A percentile compares a stretch with the other conserved stretches of the same genome.
Conservation (phyloP, 2,329 filamentous ascomycete genomes). For the Claviceps spartinae region DNA sequence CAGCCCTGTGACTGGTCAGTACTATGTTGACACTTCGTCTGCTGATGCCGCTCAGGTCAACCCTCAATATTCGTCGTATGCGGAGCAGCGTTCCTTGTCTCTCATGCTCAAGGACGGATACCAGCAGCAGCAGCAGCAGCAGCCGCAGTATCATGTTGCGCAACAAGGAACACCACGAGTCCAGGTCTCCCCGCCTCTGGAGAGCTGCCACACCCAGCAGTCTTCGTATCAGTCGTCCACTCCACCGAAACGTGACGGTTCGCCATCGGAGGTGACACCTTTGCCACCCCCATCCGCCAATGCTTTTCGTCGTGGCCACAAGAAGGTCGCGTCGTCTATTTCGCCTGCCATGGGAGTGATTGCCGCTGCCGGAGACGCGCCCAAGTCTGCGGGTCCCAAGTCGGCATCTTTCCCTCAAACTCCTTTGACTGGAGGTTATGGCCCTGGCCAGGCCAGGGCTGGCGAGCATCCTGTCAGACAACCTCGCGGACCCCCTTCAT, state of each 20-base stretch:
- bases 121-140: constrained; percentile 22
- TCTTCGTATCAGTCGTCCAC: constrained; percentile 47
- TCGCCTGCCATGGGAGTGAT: constrained; percentile 26
- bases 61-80: constrained; percentile 24
- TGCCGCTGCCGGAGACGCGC: constrained; percentile 27
- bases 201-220: constrained; percentile 36
- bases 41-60: constrained; percentile 27
- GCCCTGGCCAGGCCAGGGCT: constrained; percentile 80
- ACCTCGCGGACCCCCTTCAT: constrained; percentile 77
- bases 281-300: constrained; percentile 80
- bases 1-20: constrained; percentile 77
- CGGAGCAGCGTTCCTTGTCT: constrained; percentile 32
- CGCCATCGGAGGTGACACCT: constrained; percentile 53
- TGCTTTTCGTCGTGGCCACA: constrained; percentile 85
- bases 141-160: constrained; percentile 25
- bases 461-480: constrained; percentile 91
- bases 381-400: constrained; percentile 57
- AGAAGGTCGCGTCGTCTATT: constrained; percentile 66
- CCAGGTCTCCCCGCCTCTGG: constrained; percentile 69
- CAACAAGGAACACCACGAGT: constrained; percentile 53
- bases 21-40: constrained; percentile 58
- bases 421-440: constrained; percentile 73
- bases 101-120: constrained; percentile 16
- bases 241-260: constrained; percentile 52
- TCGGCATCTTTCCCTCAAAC: constrained; percentile 68